Conservation (phyloP, 1,284 basidiomycete genomes). For the Trichosporon sp. region DNA sequence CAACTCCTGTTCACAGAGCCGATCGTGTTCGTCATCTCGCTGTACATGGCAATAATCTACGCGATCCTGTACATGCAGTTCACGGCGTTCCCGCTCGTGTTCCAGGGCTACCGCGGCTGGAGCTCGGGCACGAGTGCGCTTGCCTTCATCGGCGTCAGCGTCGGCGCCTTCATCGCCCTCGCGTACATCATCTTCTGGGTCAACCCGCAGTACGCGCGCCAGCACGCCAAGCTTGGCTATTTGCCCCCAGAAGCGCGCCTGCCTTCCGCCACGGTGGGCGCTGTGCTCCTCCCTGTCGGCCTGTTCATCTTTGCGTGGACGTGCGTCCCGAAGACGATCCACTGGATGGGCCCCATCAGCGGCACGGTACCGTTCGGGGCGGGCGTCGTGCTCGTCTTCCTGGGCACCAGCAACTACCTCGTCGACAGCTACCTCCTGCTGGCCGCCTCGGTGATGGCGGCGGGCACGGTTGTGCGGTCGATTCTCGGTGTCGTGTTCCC, state of each 20-base stretch:
- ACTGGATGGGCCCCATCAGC: conserved; percentile 61
- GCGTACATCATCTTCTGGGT: conserved; percentile 53
- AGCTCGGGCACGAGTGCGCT: conserved; percentile 57
- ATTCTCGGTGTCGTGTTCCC: conserved; percentile 61
- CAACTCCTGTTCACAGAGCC: conserved; percentile 49
- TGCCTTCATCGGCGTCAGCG: conserved; percentile 63
- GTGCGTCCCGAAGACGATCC: conserved; percentile 53
- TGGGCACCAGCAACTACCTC: conserved; percentile 52
- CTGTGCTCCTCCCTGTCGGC: conserved; percentile 53
- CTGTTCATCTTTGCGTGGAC: conserved; percentile 54
- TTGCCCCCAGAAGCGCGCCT: conserved; percentile 55
- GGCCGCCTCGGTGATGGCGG: conserved; percentile 60
- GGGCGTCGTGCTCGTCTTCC: conserved; percentile 35
- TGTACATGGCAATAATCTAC: conserved; percentile 48
- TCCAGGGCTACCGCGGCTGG: conserved; percentile 40
- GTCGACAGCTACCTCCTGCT: conserved; percentile 55
- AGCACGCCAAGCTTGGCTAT: conserved; percentile 17
- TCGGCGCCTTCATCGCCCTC: conserved; percentile 59
- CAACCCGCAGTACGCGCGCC: conserved; percentile 28
- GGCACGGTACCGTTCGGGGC: conserved; percentile 60
- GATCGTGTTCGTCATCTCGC: conserved; percentile 48
- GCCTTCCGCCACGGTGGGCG: conserved; percentile 59
- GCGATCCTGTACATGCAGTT: conserved; percentile 46
- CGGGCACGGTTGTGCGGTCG: conserved; percentile 63
- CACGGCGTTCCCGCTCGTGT: conserved; percentile 46